Evolutionary conservation across 108 stramenopile genomes (phyloP).

Genomic region (Skeletonema menzelii): DNA sequence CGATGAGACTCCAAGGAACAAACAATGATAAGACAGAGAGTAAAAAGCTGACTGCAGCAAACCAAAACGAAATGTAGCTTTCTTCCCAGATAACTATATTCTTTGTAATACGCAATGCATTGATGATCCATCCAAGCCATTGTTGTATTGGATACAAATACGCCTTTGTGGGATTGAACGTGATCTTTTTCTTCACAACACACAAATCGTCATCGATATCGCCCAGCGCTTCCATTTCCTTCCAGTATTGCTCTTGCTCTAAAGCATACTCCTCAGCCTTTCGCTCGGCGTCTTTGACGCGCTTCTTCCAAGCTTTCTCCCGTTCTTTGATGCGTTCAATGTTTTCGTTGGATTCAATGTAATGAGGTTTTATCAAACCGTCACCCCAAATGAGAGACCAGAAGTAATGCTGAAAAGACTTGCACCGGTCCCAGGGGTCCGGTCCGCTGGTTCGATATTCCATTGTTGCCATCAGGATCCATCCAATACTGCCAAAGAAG

Average conservation of each 20-base stretch:
- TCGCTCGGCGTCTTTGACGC: conserved; percentile 50
- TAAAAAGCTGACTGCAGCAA: conserved; percentile 53
- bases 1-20: conserved; percentile 68
- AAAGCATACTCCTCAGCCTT: conserved; percentile 35
- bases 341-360: conserved; percentile 53
- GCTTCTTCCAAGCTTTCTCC: conserved; percentile 18
- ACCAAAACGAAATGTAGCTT: conserved; percentile 67
- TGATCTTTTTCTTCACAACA: conserved; percentile 48
- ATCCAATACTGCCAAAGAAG: conserved; percentile 55
- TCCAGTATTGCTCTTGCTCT: conserved; percentile 47
- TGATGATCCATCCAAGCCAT: conserved; percentile 50
- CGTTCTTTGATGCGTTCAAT: conserved; percentile 38
- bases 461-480: conserved; percentile 50
- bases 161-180: conserved; percentile 50
- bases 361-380: conserved; percentile 16
- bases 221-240: conserved; percentile 65
- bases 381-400: conserved; percentile 50
- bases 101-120: conserved; percentile 52
- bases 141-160: conserved; percentile 67
- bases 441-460: conserved; percentile 50
- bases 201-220: conserved; percentile 55
- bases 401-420: conserved; percentile 46
- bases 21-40: conserved; percentile 58
- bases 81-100: conserved; percentile 82
- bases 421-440: conserved; percentile 57